These are phyloP conservation scores for Marasmius tenuissimus DNA, from an alignment of 1,284 basidiomycete species.

Conservation along the genomic window DNA sequence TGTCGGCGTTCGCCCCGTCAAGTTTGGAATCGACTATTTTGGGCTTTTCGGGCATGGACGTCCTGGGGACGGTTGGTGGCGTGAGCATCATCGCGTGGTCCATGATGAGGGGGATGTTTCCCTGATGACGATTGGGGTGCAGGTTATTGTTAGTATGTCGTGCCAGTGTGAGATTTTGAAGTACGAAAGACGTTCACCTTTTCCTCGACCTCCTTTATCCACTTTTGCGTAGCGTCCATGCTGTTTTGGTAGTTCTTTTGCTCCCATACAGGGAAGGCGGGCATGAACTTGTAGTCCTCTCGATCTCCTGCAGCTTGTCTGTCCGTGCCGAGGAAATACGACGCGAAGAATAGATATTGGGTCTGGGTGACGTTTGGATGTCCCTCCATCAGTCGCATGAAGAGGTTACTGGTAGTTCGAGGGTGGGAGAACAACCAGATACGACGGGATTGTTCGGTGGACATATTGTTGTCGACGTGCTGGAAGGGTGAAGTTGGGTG, in stretches of 20 bases:
- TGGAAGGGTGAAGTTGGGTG: too few species aligned
- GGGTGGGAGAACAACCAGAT: not conserved
- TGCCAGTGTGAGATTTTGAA: not conserved
- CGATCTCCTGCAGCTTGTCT: not conserved
- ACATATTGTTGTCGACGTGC: too few species aligned
- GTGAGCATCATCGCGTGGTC: not conserved
- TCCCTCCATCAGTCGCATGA: not conserved
- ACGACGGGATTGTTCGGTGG: too few species aligned
- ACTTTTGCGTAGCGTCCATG: not conserved
- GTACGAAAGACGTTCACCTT: not conserved
- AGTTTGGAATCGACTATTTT: not conserved
- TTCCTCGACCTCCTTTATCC: not conserved
- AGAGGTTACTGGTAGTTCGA: not conserved
- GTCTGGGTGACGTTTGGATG: not conserved
- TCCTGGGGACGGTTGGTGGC: not conserved
- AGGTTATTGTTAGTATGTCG: too few species aligned
- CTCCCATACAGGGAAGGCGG: not conserved
- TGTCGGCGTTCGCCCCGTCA: not conserved
- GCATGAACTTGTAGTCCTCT: not conserved
- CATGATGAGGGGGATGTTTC: not conserved
- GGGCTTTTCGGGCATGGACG: not conserved
- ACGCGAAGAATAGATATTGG: not conserved
- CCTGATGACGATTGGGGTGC: not conserved
- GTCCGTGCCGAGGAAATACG: not conserved
- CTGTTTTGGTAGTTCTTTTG: not conserved